Conservation (phyloP, 1,139 yeast species). For the Torulaspora pretoriensis region DNA sequence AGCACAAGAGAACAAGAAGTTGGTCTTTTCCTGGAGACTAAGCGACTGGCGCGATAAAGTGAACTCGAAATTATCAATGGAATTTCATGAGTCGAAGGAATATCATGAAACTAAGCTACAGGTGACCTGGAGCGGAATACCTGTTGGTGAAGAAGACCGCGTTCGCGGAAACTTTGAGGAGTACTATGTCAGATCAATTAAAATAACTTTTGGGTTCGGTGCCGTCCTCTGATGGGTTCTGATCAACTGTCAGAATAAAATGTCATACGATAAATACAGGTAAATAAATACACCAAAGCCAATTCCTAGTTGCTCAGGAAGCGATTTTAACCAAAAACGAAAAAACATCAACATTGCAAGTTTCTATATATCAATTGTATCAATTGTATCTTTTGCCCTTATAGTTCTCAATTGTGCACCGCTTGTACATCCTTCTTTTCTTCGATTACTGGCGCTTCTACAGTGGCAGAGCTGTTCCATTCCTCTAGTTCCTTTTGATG, state of each 20-base stretch:
- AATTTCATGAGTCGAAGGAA: slow-evolving; percentile 59
- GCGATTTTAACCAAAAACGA: neutral
- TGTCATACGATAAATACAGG: too few relatives aligned
- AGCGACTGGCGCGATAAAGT: slow-evolving; percentile 85
- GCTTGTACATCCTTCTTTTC: slow-evolving; percentile 9
- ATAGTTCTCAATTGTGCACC: neutral
- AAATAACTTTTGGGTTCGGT: slow-evolving; percentile 89
- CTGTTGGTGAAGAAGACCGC: slow-evolving; percentile 93
- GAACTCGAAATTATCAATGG: slow-evolving; percentile 62
- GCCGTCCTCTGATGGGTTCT: slow-evolving; percentile 51
- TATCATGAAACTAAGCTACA: slow-evolving; percentile 76
- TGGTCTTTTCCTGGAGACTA: slow-evolving; percentile 81
- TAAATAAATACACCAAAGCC: neutral
- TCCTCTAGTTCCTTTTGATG: slow-evolving; percentile 65
- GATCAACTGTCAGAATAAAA: too few relatives aligned
- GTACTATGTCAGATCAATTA: slow-evolving; percentile 81
- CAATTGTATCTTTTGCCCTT: slow-evolving; percentile 1
- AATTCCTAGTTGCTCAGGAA: neutral
- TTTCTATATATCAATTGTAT: slow-evolving; percentile 2
- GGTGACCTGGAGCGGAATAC: slow-evolving; percentile 83
- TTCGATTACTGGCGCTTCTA: slow-evolving; percentile 31
- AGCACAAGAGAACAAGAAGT: slow-evolving; percentile 49
- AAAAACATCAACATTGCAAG: slow-evolving; percentile 4
- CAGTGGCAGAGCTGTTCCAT: slow-evolving; percentile 46
- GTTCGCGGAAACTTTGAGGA: slow-evolving; percentile 83